These are phyloP conservation scores for Hawksworthiomyces lignivorus DNA, from an alignment of 2,329 filamentous ascomycete genomes.

Conservation along the genomic window DNA sequence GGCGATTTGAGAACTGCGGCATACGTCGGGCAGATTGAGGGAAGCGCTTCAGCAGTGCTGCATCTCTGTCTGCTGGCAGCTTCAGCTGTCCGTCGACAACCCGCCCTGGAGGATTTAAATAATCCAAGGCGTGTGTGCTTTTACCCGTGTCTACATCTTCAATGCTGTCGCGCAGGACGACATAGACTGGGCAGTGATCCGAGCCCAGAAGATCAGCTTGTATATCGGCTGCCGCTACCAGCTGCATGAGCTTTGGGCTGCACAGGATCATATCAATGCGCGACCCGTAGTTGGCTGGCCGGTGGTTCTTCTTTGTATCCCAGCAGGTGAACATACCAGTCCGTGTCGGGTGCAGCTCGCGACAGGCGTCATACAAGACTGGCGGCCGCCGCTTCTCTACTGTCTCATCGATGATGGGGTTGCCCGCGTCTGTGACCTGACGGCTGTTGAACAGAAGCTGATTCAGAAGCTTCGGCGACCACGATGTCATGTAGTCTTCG, in stretches of 20 bases:
- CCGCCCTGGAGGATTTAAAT: constrained; percentile 69
- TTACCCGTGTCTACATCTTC: constrained; percentile 34
- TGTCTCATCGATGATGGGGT: constrained; percentile 40
- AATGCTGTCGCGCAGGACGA: constrained; percentile 59
- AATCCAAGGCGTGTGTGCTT: constrained; percentile 51
- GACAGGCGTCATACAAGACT: constrained; percentile 75
- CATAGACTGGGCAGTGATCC: constrained; percentile 93
- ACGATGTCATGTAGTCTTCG: constrained; percentile 64
- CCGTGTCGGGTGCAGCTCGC: constrained; percentile 71
- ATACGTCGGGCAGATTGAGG: constrained; percentile 75
- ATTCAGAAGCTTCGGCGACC: constrained; percentile 73
- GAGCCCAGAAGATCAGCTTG: constrained; percentile 92
- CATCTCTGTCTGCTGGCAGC: constrained; percentile 1
- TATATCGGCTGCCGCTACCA: constrained; percentile 66
- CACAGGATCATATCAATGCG: constrained; percentile 93
- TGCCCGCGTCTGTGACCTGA: constrained; percentile 51
- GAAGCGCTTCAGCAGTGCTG: constrained; percentile 35
- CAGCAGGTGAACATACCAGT: constrained; percentile 95
- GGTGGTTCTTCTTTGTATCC: constrained; percentile 90
- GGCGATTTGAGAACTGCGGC: constrained; percentile 77
- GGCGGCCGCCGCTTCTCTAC: constrained; percentile 28
- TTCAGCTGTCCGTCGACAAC: constrained; percentile 51
- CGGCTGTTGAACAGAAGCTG: constrained; percentile 71
- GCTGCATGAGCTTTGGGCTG: constrained; percentile 64
- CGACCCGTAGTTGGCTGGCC: constrained; percentile 88